A percentile compares a stretch with the other conserved stretches of the same genome.
These are phyloP conservation scores for Glycine soja DNA, from an alignment of 306 rosid species.

Conservation along the genomic window DNA sequence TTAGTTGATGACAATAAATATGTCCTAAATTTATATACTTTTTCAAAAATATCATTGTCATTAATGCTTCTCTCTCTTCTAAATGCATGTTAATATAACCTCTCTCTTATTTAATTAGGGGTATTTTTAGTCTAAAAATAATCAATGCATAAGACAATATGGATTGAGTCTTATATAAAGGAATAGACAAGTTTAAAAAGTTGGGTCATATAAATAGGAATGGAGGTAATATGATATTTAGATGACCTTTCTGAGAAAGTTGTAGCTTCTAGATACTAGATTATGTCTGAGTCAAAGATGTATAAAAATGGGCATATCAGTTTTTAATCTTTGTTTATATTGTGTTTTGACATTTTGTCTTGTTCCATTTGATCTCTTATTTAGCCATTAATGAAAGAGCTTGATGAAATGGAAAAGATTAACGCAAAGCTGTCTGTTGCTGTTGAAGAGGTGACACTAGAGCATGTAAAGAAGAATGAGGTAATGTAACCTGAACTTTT, in stretches of 20 bases:
- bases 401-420: conserved; percentile 96
- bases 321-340: conserved; percentile 16
- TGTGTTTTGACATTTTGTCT: conserved; percentile 44
- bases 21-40: too few species aligned
- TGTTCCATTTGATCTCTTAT: conserved; percentile 40
- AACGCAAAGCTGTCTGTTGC: conserved; percentile 88
- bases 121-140: too few species aligned
- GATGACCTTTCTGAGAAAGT: conserved; percentile 12
- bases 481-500: conserved; percentile 49
- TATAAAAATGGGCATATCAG: conserved; percentile 5
- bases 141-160: too few species aligned
- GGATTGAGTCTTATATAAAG: too few species aligned
- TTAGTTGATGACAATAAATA: too few species aligned
- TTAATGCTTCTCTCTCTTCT: too few species aligned
- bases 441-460: conserved; percentile 94
- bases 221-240: not conserved
- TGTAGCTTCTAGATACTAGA: conserved; percentile 10
- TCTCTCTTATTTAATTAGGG: too few species aligned
- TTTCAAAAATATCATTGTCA: too few species aligned
- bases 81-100: too few species aligned
- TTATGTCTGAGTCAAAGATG: conserved; percentile 14
- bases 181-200: too few species aligned
- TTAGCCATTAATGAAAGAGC: conserved; percentile 97
- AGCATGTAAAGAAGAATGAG: conserved; percentile 96
- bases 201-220: too few species aligned